Base-by-base conservation (phyloP, 306 rosid species). In the Pyrus communis region DNA sequence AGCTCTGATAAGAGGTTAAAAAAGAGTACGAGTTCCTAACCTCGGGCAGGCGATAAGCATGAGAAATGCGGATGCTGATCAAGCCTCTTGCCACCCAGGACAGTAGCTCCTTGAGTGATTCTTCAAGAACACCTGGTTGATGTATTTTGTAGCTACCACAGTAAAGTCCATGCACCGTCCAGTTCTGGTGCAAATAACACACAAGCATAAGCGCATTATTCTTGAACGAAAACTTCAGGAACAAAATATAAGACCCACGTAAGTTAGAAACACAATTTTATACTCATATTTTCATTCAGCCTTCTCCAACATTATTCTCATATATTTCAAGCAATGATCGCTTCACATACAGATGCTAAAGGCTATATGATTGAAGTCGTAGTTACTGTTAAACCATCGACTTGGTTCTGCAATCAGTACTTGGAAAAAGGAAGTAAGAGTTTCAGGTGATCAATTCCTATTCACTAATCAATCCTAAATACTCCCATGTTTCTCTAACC, bases 111-210 rank as follows among this genome's bases (percentile, higher is more conserved):
- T 73, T 85, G 31, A 95, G 12, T 67, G 99, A 92, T 73, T 89
- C 97, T 82, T 90, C 93, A 27, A 92, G 93, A 83, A 92, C 91
- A 85, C 15, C 69, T 0, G 97, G 97, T 59, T 84, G 84, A 78
- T 92, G 90, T 69, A 88, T 86, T 68, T 69, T 89, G 77, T 95
- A 88, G 93, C 98, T 95, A 78, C 99, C 97, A 97, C 97, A 95
- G 74, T 89, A 92, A 74, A 95, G 97, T 65, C 99, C 99, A 82
- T 92, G 99, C 69, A 95, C 90, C 9, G 99, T 95, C 99, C 99
- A 95, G 82, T 95, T 95, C 99, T 95, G 92, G 38, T 68, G 49
- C 22, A 79, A 71, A n/a, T 46, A 65, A 81, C 82, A 35, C 77
- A 62, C 31, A 80, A 63, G 46, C 22, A 65, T 58, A 69, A 40